Evolutionary conservation across 768 basidiomycete genomes (phyloP), one percentile per base, ranked within the genome.

Genomic region (Russula brevipes): DNA sequence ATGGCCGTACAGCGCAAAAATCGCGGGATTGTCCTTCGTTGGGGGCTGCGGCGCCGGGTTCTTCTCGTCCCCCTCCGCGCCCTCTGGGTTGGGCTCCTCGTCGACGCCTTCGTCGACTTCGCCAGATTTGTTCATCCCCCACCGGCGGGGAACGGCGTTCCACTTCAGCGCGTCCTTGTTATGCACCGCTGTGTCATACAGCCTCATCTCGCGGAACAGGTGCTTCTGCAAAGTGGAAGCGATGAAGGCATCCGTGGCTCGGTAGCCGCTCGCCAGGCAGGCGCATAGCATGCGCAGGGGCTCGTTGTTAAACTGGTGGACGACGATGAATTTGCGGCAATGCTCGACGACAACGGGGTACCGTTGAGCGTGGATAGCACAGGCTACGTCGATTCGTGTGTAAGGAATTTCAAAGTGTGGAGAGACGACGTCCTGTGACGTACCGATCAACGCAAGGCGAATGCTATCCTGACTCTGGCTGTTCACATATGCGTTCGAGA

Each of bases 281-380:
- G 88, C 87, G 4, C 88, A 71, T 24, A 96, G 80, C 53, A 98
- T 80, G 6, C 92, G 85, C 12, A 89, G 75, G 0, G 93, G 88
- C 46, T 95, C 92, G 57, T 93, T 89, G 70, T 94, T 88, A 77
- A 91, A 94, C 70, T 96, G 93, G 70, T 93, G 79, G 0, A 76
- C 75, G 38, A 82, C 85, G 60, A 90, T 84, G 38, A 98, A 75
- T 65, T 88, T 88, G 31, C 93, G 84, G 38, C 82, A 82, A 69
- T 91, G 88, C 63, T 91, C 88, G 16, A 91, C 82, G 16, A 89
- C 82, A 10, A 80, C 75, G 24, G 76, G 69, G 69, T 82, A 82
- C 11, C 83, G 80, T 54, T 82, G 77, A 5, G 79, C 82, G 1
- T 79, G 72, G 42, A 90, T 82, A 7, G 87, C 86, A 70, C 89